A percentile compares a stretch with the other conserved stretches of the same genome.
Conservation (phyloP, 2,329 filamentous ascomycete species). For the Chaetomium strumarium region DNA sequence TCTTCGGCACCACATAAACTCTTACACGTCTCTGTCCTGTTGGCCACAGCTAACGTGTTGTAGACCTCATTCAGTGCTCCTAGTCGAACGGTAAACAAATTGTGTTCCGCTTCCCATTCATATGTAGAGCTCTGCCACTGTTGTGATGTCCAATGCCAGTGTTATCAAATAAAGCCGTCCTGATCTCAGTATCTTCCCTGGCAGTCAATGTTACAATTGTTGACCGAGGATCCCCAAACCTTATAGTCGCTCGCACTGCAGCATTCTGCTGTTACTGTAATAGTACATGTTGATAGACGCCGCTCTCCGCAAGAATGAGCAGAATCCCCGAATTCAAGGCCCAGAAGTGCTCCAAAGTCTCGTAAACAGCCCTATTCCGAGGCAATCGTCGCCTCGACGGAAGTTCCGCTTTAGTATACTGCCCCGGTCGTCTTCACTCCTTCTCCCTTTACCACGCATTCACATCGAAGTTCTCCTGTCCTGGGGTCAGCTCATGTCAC, state of each 20-base stretch:
- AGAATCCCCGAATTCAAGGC: not conserved
- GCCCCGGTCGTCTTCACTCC: not conserved
- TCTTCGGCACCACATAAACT: conserved; percentile 8
- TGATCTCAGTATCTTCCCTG: not conserved
- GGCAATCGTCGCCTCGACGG: not conserved
- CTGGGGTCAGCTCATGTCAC: conserved; percentile 28
- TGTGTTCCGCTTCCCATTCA: not conserved
- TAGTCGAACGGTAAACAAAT: no score
- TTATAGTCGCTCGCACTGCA: not conserved
- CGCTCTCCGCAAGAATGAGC: not conserved
- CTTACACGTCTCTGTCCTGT: not conserved
- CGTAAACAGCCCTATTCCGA: not conserved
- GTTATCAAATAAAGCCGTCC: not conserved
- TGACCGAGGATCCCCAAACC: not conserved
- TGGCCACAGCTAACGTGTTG: conserved; percentile 17
- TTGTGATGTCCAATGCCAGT: not conserved
- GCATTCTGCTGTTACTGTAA: not conserved
- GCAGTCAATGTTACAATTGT: not conserved
- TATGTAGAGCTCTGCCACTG: not conserved
- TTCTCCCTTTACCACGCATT: conserved; percentile 63
- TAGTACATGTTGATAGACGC: conserved; percentile 11
- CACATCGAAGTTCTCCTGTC: conserved; percentile 90
- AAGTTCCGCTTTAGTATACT: not conserved
- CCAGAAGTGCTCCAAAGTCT: not conserved
- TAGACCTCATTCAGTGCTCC: no score